These are phyloP conservation scores for Candida silvatica DNA, from an alignment of 805 yeast species.

Conservation along the genomic window DNA sequence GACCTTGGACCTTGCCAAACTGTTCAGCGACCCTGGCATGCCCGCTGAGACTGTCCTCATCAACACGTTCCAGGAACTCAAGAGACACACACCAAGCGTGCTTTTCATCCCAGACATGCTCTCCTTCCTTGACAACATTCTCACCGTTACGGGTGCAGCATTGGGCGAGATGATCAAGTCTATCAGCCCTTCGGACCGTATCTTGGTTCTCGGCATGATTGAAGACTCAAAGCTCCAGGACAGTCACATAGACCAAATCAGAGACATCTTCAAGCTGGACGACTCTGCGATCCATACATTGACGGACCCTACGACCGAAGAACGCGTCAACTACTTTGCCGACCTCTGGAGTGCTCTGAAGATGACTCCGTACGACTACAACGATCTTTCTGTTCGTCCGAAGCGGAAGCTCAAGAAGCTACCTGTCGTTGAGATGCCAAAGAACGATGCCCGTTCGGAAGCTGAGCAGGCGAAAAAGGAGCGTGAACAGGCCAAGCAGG, in stretches of 20 bases:
- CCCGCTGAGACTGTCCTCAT: slow-evolving; percentile 80
- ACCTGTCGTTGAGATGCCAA: slow-evolving; percentile 15
- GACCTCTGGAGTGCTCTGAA: slow-evolving; percentile 43
- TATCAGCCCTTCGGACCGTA: slow-evolving; percentile 61
- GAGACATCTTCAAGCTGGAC: slow-evolving; percentile 49
- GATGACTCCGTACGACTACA: slow-evolving; percentile 66
- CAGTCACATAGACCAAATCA: slow-evolving; percentile 32
- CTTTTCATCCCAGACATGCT: slow-evolving; percentile 77
- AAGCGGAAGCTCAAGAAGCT: slow-evolving; percentile 36
- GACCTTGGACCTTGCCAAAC: slow-evolving; percentile 67
- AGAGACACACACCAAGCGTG: slow-evolving; percentile 83
- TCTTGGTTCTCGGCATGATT: slow-evolving; percentile 42
- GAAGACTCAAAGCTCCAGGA: slow-evolving; percentile 26
- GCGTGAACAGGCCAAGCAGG: slow-evolving; percentile 36
- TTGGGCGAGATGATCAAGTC: slow-evolving; percentile 61
- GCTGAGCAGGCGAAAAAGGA: slow-evolving; percentile 37
- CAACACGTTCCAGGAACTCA: slow-evolving; percentile 79
- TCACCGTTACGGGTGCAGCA: slow-evolving; percentile 63
- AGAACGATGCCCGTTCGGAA: slow-evolving; percentile 4
- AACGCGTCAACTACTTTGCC: slow-evolving; percentile 50
- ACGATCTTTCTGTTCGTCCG: slow-evolving; percentile 53
- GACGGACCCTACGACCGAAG: slow-evolving; percentile 31
- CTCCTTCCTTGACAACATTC: slow-evolving; percentile 61
- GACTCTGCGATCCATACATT: slow-evolving; percentile 38
- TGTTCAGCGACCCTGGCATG: slow-evolving; percentile 70